Evolutionary conservation across 768 basidiomycete species (phyloP).

Genomic region (Pulveroboletus ravenelii): DNA sequence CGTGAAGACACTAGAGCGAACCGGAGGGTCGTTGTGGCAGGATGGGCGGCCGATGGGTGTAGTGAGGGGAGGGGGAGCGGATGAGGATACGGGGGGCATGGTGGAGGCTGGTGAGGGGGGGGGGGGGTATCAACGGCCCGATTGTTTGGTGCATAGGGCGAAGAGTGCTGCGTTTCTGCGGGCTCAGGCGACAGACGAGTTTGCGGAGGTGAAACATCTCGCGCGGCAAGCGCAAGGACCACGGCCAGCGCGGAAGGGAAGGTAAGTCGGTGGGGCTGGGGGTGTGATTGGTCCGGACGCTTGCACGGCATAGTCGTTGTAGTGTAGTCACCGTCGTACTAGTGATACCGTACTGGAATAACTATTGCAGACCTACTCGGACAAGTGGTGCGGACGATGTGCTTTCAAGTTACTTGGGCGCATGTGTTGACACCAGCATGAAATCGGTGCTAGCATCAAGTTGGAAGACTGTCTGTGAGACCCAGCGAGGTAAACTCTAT

Average conservation of each 20-base stretch:
- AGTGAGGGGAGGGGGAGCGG: background rate
- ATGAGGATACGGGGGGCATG: slow-evolving; percentile 4
- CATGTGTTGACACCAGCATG: too few relatives aligned
- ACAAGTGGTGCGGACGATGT: too few relatives aligned
- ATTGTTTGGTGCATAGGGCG: slow-evolving; percentile 66
- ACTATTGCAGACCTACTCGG: too few relatives aligned
- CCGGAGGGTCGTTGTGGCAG: slow-evolving; percentile 63
- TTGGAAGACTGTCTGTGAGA: too few relatives aligned
- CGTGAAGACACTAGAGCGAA: slow-evolving; percentile 54
- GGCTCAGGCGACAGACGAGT: slow-evolving; percentile 72
- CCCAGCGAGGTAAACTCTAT: too few relatives aligned
- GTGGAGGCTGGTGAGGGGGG: slow-evolving; percentile 17
- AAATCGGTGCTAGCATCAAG: too few relatives aligned
- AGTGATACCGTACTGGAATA: too few relatives aligned
- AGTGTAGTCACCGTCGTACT: too few relatives aligned
- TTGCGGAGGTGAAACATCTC: slow-evolving; percentile 65
- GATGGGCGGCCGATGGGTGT: slow-evolving; percentile 54
- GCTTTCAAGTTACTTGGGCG: too few relatives aligned
- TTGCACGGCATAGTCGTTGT: too few relatives aligned
- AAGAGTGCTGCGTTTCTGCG: slow-evolving; percentile 60
- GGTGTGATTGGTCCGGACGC: too few relatives aligned
- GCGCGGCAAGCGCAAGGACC: slow-evolving; percentile 40
- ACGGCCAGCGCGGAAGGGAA: background rate
- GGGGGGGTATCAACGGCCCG: slow-evolving; percentile 47
- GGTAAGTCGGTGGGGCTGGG: background rate